Evolutionary conservation across 306 rosid species (phyloP), one percentile per base, ranked within the genome.

Genomic region (Fagus crenata): DNA sequence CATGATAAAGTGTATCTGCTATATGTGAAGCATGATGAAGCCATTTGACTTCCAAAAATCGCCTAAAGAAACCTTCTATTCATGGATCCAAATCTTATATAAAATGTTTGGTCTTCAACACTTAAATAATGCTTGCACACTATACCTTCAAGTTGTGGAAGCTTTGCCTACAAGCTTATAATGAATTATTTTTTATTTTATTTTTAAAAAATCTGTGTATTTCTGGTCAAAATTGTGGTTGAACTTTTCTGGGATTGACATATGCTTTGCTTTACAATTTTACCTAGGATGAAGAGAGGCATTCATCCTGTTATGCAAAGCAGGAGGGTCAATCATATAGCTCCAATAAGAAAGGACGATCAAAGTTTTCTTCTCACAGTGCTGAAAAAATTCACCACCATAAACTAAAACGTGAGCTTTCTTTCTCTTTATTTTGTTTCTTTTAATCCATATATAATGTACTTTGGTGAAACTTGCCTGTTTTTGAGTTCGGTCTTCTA

Each of bases 371-470:
- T 58, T 22, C 39, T 41, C 81, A 65, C 64, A 71, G 64, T 70
- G 79, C 53, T 55, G 76, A 81, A 73, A 89, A 83, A 85, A 85
- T 77, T 17, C 93, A 69, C 72, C 82, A 61, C 28, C 87, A 90
- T 89, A 93, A 77, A 77, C 49, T 28, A 69, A 91, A 89, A 78
- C 71, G 97, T 91, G 73, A 90, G 87, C 71, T 79, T 17, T 72
- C 71, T 22, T 69, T 68, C 9, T 37, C 49, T 60, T 80, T 6
- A 53, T 54, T 71, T 53, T 35, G 32, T 35, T 5, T 17, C 33
- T 22, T 14, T 32, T 12, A 33, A 39, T 75, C 67, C 60, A 72
- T 77, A 15, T 56, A 5, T 53, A 67, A 2, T 69, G 35, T 55
- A 32, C 53, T 60, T 67, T 39, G 63, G 69, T 71, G 37, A 14